Evolutionary conservation across 768 basidiomycete genomes (phyloP).

Genomic region (Hygrophorus pudorinus): DNA sequence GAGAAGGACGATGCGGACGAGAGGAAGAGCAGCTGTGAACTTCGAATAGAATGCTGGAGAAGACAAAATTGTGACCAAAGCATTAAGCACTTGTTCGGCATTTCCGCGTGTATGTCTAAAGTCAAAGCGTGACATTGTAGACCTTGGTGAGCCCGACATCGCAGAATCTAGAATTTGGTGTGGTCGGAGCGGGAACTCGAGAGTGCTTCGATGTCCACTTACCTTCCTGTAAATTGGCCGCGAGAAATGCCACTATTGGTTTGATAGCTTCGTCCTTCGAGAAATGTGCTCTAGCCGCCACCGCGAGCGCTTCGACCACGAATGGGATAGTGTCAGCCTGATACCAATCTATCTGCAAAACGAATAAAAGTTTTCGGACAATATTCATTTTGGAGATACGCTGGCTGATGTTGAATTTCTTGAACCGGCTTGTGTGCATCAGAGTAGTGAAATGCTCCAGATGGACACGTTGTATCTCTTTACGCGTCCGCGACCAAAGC

Average conservation of each 20-base stretch:
- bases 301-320: constrained; percentile 50
- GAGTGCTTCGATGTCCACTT: constrained; percentile 11
- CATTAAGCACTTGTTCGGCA: constrained; percentile 57
- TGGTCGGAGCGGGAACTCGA: background rate
- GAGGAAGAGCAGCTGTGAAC: constrained; percentile 64
- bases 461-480: constrained; percentile 70
- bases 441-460: constrained; percentile 77
- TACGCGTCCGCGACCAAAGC: constrained; percentile 67
- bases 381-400: constrained; percentile 63
- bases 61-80: constrained; percentile 53
- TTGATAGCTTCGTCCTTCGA: constrained; percentile 70
- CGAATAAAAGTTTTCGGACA: constrained; percentile 71
- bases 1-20: constrained; percentile 70
- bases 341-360: constrained; percentile 74
- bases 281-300: constrained; percentile 56
- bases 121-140: constrained; percentile 41
- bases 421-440: constrained; percentile 60
- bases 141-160: constrained; percentile 39
- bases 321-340: constrained; percentile 36
- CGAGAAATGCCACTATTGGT: constrained; percentile 77
- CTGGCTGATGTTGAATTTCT: constrained; percentile 68
- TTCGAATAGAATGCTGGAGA: constrained; percentile 50
- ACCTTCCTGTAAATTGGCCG: constrained; percentile 71
- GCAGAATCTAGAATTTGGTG: background rate
- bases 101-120: constrained; percentile 39